A percentile compares a stretch with the other conserved stretches of the same genome.
phyloP scores from a whole-genome alignment of 2,329 filamentous ascomycete genomes.

The Phaeophleospora eucalypticola region DNA sequence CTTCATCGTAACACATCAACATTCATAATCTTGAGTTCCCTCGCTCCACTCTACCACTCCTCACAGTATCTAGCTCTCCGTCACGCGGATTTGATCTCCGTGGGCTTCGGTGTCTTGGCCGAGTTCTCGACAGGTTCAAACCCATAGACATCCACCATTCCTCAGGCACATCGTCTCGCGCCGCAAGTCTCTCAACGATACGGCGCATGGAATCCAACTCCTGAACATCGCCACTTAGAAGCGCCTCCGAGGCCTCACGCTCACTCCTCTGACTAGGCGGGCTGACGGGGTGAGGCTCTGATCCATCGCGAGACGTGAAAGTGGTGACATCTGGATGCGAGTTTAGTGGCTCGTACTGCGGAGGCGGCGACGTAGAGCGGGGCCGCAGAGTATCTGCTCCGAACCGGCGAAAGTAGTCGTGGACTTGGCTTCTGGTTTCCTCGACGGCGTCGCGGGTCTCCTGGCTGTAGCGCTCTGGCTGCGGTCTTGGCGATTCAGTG shows the following conservation, averaged over 20 bases:
- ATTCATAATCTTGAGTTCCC: conserved; percentile 12
- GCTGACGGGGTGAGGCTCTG: conserved; percentile 25
- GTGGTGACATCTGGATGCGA: conserved; percentile 19
- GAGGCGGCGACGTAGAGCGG: conserved; percentile 23
- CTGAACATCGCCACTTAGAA: conserved; percentile 24
- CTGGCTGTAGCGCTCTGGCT: conserved; percentile 19
- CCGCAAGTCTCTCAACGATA: conserved; percentile 66
- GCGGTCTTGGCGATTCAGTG: conserved; percentile 11
- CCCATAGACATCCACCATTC: conserved; percentile 66
- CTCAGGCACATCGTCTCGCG: conserved; percentile 71
- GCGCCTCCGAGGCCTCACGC: conserved; percentile 20
- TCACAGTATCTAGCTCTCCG: not conserved
- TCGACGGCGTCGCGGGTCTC: conserved; percentile 12
- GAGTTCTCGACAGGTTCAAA: conserved; percentile 30
- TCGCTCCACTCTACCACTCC: conserved; percentile 7
- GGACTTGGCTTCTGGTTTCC: conserved; percentile 18
- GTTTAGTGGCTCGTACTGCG: conserved; percentile 19
- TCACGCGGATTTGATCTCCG: not conserved
- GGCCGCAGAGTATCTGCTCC: conserved; percentile 14
- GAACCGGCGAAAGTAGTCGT: conserved; percentile 24
- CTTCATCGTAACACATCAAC: not conserved
- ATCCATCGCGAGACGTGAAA: conserved; percentile 23
- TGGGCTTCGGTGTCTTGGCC: conserved; percentile 15
- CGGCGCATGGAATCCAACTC: conserved; percentile 63
- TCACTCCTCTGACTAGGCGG: conserved; percentile 23